Conservation (phyloP, 371 early-diverging fungal species). For the Apophysomyces ossiformis region DNA sequence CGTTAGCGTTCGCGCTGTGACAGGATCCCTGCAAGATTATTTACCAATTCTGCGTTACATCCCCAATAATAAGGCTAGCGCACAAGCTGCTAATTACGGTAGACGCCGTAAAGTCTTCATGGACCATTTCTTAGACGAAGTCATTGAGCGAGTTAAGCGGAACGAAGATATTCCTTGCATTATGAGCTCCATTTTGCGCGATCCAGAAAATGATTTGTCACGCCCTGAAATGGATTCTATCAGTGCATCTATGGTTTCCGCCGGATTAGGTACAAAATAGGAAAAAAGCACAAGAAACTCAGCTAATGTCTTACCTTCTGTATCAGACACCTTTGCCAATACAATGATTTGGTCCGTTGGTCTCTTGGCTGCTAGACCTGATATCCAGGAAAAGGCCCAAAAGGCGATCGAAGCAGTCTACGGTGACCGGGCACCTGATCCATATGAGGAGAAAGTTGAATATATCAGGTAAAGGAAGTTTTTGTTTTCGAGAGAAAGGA, state of each 20-base stretch:
- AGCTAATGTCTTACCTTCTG: background rate
- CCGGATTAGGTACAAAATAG: background rate
- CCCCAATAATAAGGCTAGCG: background rate
- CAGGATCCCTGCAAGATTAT: slow-evolving; percentile 3
- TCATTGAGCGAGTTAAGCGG: slow-evolving; percentile 1
- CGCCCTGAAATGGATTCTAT: slow-evolving; percentile 6
- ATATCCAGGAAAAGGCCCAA: slow-evolving; percentile 4
- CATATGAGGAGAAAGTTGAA: slow-evolving; percentile 2
- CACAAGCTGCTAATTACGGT: background rate
- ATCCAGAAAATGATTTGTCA: slow-evolving; percentile 1
- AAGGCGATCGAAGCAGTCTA: slow-evolving; percentile 4
- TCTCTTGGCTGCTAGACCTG: background rate
- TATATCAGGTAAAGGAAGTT: background rate
- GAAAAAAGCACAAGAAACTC: background rate
- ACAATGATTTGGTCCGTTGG: slow-evolving; percentile 6
- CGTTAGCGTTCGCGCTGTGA: background rate
- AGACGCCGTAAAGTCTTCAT: slow-evolving; percentile 2
- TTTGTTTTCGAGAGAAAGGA: background rate
- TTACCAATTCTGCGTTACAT: background rate
- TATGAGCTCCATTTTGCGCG: slow-evolving; percentile 5
- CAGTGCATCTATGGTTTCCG: slow-evolving; percentile 5
- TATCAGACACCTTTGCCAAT: slow-evolving; percentile 4
- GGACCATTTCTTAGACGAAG: slow-evolving; percentile 6
- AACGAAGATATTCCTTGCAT: slow-evolving; percentile 1
- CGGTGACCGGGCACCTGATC: slow-evolving; percentile 1